Conservation (phyloP, 352 stramenopile species). For the Sclerospora graminicola region DNA sequence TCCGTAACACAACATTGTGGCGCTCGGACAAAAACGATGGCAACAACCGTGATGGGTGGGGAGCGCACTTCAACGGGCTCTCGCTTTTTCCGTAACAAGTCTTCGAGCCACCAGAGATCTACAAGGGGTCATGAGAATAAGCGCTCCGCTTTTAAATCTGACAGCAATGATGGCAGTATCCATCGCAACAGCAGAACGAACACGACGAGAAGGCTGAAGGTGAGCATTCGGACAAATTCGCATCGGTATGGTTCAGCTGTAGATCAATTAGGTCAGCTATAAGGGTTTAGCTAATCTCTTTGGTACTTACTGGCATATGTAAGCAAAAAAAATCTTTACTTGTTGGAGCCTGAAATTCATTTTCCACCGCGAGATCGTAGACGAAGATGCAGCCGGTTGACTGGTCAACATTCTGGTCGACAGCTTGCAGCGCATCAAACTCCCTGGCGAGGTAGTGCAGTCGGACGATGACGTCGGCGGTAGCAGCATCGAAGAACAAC, state of each 20-base stretch:
- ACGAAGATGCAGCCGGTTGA: too few relatives aligned
- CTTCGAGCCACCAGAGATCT: constrained; percentile 27
- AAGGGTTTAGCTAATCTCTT: too few relatives aligned
- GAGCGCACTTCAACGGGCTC: constrained; percentile 24
- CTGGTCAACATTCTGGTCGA: too few relatives aligned
- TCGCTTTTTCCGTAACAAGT: constrained; percentile 47
- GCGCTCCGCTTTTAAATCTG: constrained; percentile 40
- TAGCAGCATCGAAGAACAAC: too few relatives aligned
- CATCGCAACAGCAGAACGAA: constrained; percentile 24
- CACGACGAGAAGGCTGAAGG: constrained; percentile 22
- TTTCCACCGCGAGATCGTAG: too few relatives aligned
- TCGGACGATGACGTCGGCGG: too few relatives aligned
- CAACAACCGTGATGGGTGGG: constrained; percentile 16
- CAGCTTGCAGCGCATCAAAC: too few relatives aligned
- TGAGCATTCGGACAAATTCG: constrained; percentile 6
- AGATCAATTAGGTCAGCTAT: too few relatives aligned
- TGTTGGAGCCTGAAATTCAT: too few relatives aligned
- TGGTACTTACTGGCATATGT: too few relatives aligned
- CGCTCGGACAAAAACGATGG: constrained; percentile 43
- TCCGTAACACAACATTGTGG: constrained; percentile 75
- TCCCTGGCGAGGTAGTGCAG: too few relatives aligned
- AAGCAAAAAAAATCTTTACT: too few relatives aligned
- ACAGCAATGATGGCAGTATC: constrained; percentile 24
- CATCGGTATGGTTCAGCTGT: background rate
- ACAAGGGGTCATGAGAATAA: constrained; percentile 53